Evolutionary conservation across 768 basidiomycete species (phyloP), one percentile per base, ranked within the genome.

Genomic region (Cystobasidium ongulense): DNA sequence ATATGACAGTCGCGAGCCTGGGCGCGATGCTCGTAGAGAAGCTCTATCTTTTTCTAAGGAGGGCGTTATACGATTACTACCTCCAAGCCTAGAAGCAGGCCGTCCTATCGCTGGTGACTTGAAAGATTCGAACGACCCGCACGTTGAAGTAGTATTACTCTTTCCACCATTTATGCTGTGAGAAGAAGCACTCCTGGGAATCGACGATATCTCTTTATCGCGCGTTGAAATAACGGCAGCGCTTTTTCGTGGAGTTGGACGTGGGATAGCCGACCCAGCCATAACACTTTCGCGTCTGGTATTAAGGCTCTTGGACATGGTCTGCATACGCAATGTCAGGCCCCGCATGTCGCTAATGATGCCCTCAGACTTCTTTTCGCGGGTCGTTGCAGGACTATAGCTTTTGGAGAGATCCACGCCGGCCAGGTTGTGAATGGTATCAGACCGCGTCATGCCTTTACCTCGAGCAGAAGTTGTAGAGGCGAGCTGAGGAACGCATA

Each of bases 261-360:
- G 68, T 4, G 68, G 68, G 11, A 71, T 71, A 36, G 68, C 68
- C 8, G 68, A 71, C 7, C 68, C 68, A 27, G 68, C 68, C 68
- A 71, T 59, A 1, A 59, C 8, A 31, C 68, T 71, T 31, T 71
- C 68, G 46, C 68, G 52, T 29, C 68, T 3, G 10, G 33, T 35
- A 59, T 54, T 71, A 7, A 71, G 68, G 17, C 38, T 25, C 23
- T 36, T 36, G 2, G 52, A 29, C 53, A 71, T 33, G 25, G 29
- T 36, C 36, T 71, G 53, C 68, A 71, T 71, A 10, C 68, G 27
- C n/a, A n/a, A 11, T 5, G 68, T 71, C 68, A 71, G 25, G 54
- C 53, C 68, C 31, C 54, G 50, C 68, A 71, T 71, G n/a, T 71
- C 68, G 29, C 38, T 29, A 18, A 71, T 46, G 2, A 71, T 38